These are phyloP conservation scores for Lophiotrema nucula DNA, from an alignment of 495 filamentous ascomycete species.

Conservation along the genomic window DNA sequence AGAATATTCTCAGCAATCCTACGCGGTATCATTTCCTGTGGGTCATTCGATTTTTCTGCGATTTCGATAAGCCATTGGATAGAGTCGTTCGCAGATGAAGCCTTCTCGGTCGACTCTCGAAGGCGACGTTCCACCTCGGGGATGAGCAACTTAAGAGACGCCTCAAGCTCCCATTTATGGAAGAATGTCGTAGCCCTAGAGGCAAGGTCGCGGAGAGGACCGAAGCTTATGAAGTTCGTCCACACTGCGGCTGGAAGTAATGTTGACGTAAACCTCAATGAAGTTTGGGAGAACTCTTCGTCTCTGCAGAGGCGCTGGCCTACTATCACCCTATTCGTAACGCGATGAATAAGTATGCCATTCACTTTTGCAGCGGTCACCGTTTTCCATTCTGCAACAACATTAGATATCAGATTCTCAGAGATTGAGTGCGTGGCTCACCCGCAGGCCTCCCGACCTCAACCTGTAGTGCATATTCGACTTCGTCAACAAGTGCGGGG, in stretches of 20 bases:
- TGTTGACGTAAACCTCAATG: background rate
- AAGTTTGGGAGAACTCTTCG: background rate
- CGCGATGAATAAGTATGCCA: background rate
- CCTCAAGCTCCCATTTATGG: background rate
- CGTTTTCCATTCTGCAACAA: background rate
- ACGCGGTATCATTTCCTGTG: background rate
- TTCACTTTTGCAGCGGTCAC: background rate
- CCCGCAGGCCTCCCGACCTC: background rate
- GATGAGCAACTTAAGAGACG: too few relatives aligned
- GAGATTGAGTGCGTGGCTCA: background rate
- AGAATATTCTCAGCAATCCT: background rate
- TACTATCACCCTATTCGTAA: background rate
- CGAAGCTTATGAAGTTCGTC: background rate
- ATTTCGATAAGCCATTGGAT: too few relatives aligned
- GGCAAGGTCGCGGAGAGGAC: background rate
- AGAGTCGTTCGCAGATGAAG: too few relatives aligned
- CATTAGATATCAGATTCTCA: background rate
- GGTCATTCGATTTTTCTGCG: background rate
- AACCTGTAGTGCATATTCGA: background rate
- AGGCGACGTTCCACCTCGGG: too few relatives aligned
- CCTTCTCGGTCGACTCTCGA: too few relatives aligned
- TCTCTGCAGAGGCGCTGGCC: background rate
- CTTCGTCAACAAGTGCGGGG: background rate
- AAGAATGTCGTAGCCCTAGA: background rate
- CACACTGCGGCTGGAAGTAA: background rate